These are phyloP conservation scores for Elaeis guineensis DNA, from an alignment of 176 grass and related monocot species.

Conservation along the genomic window DNA sequence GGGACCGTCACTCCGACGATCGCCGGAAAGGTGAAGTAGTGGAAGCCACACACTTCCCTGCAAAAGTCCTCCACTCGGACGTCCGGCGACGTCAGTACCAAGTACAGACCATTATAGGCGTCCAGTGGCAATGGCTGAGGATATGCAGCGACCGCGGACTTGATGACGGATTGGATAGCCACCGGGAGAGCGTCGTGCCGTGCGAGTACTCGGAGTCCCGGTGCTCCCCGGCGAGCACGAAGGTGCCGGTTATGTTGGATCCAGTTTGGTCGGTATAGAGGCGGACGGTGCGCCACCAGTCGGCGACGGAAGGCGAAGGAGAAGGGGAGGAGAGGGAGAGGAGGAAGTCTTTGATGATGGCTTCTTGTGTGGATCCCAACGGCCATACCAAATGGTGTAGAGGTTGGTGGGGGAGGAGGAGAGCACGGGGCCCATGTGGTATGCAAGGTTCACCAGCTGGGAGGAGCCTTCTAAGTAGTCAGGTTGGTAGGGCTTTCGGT, in stretches of 20 bases:
- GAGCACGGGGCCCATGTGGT: conserved; percentile 90
- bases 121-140: conserved; percentile 51
- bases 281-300: conserved; percentile 67
- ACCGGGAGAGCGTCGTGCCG: conserved; percentile 50
- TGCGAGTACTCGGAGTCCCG: conserved; percentile 52
- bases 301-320: conserved; percentile 29
- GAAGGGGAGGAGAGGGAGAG: conserved; percentile 42
- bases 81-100: conserved; percentile 81
- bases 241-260: conserved; percentile 39
- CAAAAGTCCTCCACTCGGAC: conserved; percentile 75
- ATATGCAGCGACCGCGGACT: conserved; percentile 38
- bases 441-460: conserved; percentile 58
- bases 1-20: conserved; percentile 70
- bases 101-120: conserved; percentile 53
- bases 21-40: conserved; percentile 75
- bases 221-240: conserved; percentile 52
- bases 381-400: conserved; percentile 89
- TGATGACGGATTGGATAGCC: conserved; percentile 63
- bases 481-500: not conserved
- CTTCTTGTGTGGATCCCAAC: conserved; percentile 48
- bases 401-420: conserved; percentile 51
- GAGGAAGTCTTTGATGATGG: conserved; percentile 74
- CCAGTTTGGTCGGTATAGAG: conserved; percentile 75
- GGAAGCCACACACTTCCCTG: conserved; percentile 82
- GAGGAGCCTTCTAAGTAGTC: conserved; percentile 41